Conservation (phyloP, 208 protist species). For the Lotmaria passim region DNA sequence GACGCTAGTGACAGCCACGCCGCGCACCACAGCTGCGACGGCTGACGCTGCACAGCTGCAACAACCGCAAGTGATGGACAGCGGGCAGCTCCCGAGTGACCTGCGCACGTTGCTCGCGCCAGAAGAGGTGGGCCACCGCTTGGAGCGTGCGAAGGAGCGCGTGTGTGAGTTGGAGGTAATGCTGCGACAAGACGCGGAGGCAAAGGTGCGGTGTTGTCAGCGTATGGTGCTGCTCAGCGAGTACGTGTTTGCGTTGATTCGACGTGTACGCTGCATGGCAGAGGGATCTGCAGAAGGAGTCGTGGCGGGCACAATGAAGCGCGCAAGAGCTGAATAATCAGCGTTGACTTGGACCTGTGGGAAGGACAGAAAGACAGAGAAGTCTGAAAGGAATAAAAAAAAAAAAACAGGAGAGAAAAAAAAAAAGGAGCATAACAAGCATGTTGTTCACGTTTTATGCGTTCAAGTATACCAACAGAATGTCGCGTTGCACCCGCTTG, state of each 20-base stretch:
- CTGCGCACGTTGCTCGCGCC: conserved; percentile 20
- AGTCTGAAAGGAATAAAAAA: too few species aligned
- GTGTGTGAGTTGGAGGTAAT: conserved; percentile 45
- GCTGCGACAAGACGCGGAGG: conserved; percentile 30
- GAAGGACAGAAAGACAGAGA: too few species aligned
- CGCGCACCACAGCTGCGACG: not conserved
- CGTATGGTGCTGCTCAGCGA: conserved; percentile 57
- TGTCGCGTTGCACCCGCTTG: too few species aligned
- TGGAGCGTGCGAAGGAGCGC: conserved; percentile 36
- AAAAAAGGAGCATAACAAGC: too few species aligned
- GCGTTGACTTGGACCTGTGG: too few species aligned
- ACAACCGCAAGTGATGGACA: not conserved
- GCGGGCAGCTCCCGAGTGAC: conserved; percentile 26
- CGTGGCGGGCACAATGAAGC: not conserved
- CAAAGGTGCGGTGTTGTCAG: conserved; percentile 43
- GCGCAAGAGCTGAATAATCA: not conserved
- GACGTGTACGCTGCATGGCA: conserved; percentile 8
- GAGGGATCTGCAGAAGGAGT: not conserved
- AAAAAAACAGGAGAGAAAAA: too few species aligned
- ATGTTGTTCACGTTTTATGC: too few species aligned
- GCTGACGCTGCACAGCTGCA: not conserved
- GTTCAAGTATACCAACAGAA: too few species aligned
- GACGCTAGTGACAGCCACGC: conserved; percentile 11
- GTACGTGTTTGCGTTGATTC: conserved; percentile 31
- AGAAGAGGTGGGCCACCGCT: conserved; percentile 28